These are phyloP conservation scores for Candida sp. DNA, from an alignment of 1,139 yeast species.

Conservation along the genomic window DNA sequence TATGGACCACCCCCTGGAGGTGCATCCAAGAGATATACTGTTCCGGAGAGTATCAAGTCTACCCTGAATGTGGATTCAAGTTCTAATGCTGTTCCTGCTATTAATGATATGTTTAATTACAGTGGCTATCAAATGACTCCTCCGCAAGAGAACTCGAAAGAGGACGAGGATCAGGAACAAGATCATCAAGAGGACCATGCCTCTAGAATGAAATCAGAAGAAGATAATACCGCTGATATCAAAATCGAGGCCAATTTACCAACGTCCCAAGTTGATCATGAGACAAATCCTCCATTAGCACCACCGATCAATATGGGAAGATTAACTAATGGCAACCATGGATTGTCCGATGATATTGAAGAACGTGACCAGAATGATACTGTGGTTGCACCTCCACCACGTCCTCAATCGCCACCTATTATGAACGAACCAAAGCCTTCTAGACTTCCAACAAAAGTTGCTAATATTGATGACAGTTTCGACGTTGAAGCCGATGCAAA, in stretches of 20 bases:
- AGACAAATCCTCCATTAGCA: neutral
- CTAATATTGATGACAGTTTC: conserved; percentile 30
- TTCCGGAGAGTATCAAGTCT: conserved; percentile 11
- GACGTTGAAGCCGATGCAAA: conserved; percentile 13
- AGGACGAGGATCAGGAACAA: neutral
- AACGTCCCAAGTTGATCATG: too few species aligned
- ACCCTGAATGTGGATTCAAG: conserved; percentile 7
- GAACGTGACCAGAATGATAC: neutral
- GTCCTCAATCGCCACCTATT: conserved; percentile 3
- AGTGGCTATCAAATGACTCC: conserved; percentile 12
- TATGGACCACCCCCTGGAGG: conserved; percentile 26
- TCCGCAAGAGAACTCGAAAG: neutral
- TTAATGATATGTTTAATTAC: conserved; percentile 37
- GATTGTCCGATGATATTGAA: neutral
- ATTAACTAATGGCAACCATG: neutral
- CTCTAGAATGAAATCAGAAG: too few species aligned
- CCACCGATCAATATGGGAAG: neutral
- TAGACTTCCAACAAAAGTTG: conserved; percentile 1
- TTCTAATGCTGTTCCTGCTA: conserved; percentile 5
- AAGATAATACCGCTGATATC: too few species aligned
- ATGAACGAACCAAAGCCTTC: neutral
- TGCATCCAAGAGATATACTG: conserved; percentile 8
- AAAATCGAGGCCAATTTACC: too few species aligned
- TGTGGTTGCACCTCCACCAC: conserved; percentile 1
- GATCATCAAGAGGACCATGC: neutral